Evolutionary conservation across 1,139 yeast species (phyloP), one percentile per base, ranked within the genome.

Genomic region (Saccharomycopsis hybrid): DNA sequence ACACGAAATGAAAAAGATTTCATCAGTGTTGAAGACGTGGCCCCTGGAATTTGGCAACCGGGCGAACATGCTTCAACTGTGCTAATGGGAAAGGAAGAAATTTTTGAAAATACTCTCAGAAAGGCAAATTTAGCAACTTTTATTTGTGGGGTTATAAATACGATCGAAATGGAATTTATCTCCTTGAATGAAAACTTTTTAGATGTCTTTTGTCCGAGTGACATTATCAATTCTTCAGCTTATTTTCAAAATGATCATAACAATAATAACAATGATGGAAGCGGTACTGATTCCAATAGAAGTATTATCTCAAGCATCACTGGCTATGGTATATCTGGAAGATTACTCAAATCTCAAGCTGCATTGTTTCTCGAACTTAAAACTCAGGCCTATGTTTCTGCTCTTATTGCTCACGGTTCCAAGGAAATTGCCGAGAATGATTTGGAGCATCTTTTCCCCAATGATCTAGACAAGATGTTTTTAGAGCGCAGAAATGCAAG

Each of bases 311-410:
- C 30, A 24, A 41, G 28, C 25, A 24, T 41, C 2, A 40, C 46
- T 9, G 47, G 46, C n/a, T 33, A 41, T 11, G 48, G 50, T 9
- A 31, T 39, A 30, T 32, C 46, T 29, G 62, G 66, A 7, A 82
- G 86, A 58, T 70, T 92, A 44, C 69, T 87, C 54, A 89, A 89
- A 63, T 80, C 85, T 4, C 95, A 86, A 58, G 89, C 95, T 0
- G 80, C 78, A 2, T 67, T 92, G 50, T 88, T 76, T 59, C 71
- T 92, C 48, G 97, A 92, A 59, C 72, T 92, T 61, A 92, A 92
- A 63, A 92, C 98, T 0, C 98, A 92, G 65, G 96, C 96, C 0
- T 92, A 82, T 61, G 89, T 92, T 29, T 83, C 96, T 0, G 96
- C 95, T 0, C 68, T 90, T 55, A 41, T 48, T 4, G 41, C 51